Evolutionary conservation across 192 early-diverging fungal species (phyloP).

Genomic region (Linnemannia schmuckeri): DNA sequence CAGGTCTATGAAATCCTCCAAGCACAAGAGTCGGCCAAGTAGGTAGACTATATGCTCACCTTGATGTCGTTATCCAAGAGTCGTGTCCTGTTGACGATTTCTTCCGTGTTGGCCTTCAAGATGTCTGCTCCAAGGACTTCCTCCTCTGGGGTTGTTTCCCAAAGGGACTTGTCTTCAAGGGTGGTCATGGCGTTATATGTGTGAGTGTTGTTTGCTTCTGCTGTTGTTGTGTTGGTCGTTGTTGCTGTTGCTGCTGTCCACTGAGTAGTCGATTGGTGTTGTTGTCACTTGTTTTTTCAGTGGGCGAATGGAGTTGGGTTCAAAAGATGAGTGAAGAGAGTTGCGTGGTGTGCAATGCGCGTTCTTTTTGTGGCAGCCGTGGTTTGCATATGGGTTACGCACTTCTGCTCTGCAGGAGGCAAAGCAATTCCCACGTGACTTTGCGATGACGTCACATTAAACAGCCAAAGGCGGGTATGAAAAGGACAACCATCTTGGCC

Average conservation of each 20-base stretch:
- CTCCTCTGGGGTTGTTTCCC: slow-evolving; percentile 65
- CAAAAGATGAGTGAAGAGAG: background rate
- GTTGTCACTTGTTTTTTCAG: background rate
- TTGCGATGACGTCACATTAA: background rate
- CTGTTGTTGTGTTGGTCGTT: background rate
- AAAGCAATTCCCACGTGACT: background rate
- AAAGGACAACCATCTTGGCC: too few relatives aligned
- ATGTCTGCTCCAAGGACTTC: slow-evolving; percentile 94
- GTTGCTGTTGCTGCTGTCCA: background rate
- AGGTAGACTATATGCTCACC: slow-evolving; percentile 57
- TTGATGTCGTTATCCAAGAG: slow-evolving; percentile 98
- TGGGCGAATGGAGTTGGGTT: background rate
- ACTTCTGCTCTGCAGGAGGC: background rate
- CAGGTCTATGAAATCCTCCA: background rate
- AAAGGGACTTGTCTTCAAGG: slow-evolving; percentile 78
- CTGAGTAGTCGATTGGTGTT: background rate
- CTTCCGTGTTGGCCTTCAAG: slow-evolving; percentile 87
- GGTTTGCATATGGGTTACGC: slow-evolving; percentile 4
- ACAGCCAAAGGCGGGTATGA: too few relatives aligned
- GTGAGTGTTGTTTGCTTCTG: background rate
- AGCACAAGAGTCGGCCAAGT: background rate
- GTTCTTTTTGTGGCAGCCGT: background rate
- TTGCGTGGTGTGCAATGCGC: slow-evolving; percentile 1
- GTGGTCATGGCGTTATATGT: slow-evolving; percentile 68
- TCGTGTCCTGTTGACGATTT: slow-evolving; percentile 91